Percentiles rank a stretch among this genome's conserved stretches.
Conservation (phyloP, 768 basidiomycete genomes). For the Tricholoma bakamatsutake region DNA sequence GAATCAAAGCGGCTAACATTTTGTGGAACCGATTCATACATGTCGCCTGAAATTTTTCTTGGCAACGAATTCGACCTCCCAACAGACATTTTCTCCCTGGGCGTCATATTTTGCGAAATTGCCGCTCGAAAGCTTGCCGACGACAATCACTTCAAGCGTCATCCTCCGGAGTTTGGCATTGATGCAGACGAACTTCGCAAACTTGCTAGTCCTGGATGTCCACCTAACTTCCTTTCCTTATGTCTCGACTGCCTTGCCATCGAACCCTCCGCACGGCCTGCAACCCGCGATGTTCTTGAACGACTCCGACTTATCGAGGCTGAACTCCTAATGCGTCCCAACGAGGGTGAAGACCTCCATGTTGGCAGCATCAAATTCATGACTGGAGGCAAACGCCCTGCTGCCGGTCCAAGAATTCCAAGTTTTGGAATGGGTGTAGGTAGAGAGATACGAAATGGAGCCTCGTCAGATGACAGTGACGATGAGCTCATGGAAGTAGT, state of each 20-base stretch:
- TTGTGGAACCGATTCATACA: conserved; percentile 90
- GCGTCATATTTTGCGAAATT: conserved; percentile 92
- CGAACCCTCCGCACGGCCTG: conserved; percentile 66
- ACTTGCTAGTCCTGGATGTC: conserved; percentile 70
- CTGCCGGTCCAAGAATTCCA: conserved; percentile 67
- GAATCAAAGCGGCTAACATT: conserved; percentile 83
- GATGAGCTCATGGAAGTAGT: conserved; percentile 66
- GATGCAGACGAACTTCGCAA: conserved; percentile 67
- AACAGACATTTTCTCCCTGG: conserved; percentile 93
- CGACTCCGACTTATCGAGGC: conserved; percentile 76
- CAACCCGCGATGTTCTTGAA: conserved; percentile 73
- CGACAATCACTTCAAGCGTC: conserved; percentile 69
- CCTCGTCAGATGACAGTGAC: conserved; percentile 53
- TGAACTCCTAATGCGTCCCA: conserved; percentile 66
- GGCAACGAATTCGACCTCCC: conserved; percentile 91
- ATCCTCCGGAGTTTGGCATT: conserved; percentile 73
- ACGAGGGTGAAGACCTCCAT: conserved; percentile 64
- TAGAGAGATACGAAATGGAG: conserved; percentile 44
- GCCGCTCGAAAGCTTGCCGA: conserved; percentile 81
- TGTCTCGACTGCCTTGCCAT: conserved; percentile 70
- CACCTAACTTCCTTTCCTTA: conserved; percentile 69
- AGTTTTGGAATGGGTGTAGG: conserved; percentile 77
- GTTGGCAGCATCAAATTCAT: conserved; percentile 85
- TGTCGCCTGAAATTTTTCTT: conserved; percentile 93
- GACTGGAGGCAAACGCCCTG: conserved; percentile 56